phyloP scores from a whole-genome alignment of 2,329 filamentous ascomycete species.

The Cadophora sp. region DNA sequence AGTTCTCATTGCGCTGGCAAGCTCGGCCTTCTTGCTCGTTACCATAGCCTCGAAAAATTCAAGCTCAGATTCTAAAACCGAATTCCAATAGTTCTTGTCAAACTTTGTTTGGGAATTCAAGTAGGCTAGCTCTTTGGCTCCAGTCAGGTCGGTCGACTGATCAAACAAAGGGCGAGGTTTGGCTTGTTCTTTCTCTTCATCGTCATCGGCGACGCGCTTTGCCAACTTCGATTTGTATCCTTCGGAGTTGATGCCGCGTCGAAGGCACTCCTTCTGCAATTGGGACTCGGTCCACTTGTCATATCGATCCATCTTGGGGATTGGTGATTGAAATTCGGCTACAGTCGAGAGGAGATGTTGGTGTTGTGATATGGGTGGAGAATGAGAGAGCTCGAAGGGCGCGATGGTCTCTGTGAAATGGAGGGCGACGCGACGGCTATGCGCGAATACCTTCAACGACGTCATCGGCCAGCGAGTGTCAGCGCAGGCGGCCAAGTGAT shows the following conservation, averaged over 20 bases:
- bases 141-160: neutral
- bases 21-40: neutral
- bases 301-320: conserved; percentile 8
- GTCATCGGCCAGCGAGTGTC: neutral
- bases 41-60: neutral
- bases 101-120: neutral
- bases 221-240: neutral
- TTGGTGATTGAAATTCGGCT: neutral
- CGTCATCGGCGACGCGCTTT: neutral
- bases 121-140: conserved; percentile 1
- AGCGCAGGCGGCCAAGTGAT: no score
- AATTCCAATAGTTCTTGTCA: conserved; percentile 2
- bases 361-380: neutral
- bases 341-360: neutral
- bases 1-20: neutral
- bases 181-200: neutral
- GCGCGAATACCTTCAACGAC: neutral
- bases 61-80: conserved; percentile 6
- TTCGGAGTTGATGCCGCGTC: neutral
- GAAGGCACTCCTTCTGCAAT: neutral
- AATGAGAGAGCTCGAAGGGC: neutral
- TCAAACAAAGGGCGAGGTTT: neutral
- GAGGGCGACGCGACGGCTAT: neutral
- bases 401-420: neutral
- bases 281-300: conserved; percentile 5